These are phyloP conservation scores for Tolypocladium tropicale DNA, from an alignment of 2,329 filamentous ascomycete genomes.

Conservation along the genomic window DNA sequence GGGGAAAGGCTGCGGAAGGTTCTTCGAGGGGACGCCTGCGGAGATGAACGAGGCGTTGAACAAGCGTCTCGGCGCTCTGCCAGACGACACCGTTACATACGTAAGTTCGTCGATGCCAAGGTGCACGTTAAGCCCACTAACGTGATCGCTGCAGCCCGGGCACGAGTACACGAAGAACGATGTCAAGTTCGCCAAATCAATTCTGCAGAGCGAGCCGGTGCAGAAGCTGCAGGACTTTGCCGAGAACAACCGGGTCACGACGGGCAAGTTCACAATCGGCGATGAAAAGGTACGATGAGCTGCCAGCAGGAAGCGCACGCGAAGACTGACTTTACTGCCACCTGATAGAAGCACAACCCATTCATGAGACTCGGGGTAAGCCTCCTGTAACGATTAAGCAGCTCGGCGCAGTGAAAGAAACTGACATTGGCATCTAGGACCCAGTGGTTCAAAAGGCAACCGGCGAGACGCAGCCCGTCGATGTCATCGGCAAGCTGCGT, in stretches of 20 bases:
- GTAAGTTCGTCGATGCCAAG: constrained; percentile 35
- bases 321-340: background rate
- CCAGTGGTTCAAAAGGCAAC: constrained; percentile 76
- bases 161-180: constrained; percentile 99
- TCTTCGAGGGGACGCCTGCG: constrained; percentile 82
- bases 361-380: constrained; percentile 83
- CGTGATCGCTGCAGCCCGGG: constrained; percentile 51
- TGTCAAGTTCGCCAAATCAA: constrained; percentile 73
- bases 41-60: constrained; percentile 96
- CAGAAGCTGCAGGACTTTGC: constrained; percentile 70
- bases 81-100: constrained; percentile 86
- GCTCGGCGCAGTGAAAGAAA: background rate
- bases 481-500: constrained; percentile 76
- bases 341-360: constrained; percentile 70
- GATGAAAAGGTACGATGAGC: constrained; percentile 72
- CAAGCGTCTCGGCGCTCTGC: constrained; percentile 66
- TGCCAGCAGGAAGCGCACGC: background rate
- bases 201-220: constrained; percentile 65
- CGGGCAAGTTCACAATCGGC: constrained; percentile 92
- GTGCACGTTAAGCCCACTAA: background rate
- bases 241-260: constrained; percentile 72
- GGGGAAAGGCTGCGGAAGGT: constrained; percentile 70
- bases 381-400: constrained; percentile 2
- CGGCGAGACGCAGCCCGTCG: constrained; percentile 67
- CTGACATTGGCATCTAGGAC: constrained; percentile 40